Evolutionary conservation across 345 rosid genomes (phyloP).

Genomic region (Mangifera indica): DNA sequence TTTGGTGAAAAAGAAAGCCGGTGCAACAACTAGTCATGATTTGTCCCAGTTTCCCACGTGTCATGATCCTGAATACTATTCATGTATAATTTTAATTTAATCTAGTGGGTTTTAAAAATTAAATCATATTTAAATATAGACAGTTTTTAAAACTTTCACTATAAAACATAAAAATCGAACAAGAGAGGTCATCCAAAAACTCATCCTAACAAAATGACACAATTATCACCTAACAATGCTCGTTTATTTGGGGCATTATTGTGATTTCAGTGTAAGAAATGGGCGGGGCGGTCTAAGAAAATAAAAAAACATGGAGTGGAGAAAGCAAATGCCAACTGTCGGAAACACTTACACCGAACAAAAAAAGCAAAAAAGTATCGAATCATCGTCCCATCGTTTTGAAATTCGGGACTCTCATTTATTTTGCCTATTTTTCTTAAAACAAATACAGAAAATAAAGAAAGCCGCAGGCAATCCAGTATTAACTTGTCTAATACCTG

Average conservation of each 20-base stretch:
- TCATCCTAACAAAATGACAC: too few species aligned
- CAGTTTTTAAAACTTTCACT: too few species aligned
- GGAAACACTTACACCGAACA: not conserved
- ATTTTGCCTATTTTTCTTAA: not conserved
- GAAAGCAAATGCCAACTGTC: conserved; percentile 25
- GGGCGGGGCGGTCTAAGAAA: not conserved
- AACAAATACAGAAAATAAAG: not conserved
- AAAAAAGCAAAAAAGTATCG: conserved; percentile 2
- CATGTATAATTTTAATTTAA: too few species aligned
- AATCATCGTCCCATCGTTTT: not conserved
- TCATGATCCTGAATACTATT: too few species aligned
- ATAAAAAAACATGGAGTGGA: conserved; percentile 11
- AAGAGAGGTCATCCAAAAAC: too few species aligned
- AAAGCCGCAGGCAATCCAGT: not conserved
- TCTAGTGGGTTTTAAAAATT: too few species aligned
- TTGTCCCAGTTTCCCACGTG: not conserved
- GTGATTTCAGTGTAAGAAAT: not conserved
- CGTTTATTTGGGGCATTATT: not conserved
- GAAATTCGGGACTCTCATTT: conserved; percentile 1
- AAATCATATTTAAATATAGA: too few species aligned
- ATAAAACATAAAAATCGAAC: too few species aligned
- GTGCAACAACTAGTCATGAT: not conserved
- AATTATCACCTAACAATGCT: not conserved
- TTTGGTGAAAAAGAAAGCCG: not conserved
- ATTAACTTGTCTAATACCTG: not conserved